Base-by-base conservation (phyloP, 2,329 filamentous ascomycete genomes). In the Neopestalotiopsis sp. region DNA sequence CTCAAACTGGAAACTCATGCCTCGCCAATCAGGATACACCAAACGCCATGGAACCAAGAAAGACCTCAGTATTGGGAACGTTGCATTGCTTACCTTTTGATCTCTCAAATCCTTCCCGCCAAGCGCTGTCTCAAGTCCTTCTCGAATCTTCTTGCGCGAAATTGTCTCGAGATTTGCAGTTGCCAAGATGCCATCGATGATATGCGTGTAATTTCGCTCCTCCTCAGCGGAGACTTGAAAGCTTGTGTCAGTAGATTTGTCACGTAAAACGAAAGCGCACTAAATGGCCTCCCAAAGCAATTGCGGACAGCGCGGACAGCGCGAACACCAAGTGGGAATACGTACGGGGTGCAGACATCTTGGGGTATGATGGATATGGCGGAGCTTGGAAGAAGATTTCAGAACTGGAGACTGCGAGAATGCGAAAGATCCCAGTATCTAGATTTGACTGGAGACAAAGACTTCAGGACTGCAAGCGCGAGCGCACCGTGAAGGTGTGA, bases 81-180 rank as follows among this genome's bases (percentile, higher is more conserved):
- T 5, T 53, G 17, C 45, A 7, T 53, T 59, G 20, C 69, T 71
- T 76, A 88, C 88, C 83, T 90, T 91, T 75, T 90, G 86, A 2
- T 85, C 83, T 71, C 83, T 87, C 67, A 91, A 78, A 73, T 90
- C 88, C 73, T 87, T 87, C 64, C 86, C 86, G 56, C 85, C 86
- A 17, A 90, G 79, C 32, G 84, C 83, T 62, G 79, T 78, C 77
- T 90, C 86, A 58, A 91, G 80, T 2, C 85, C 86, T 72, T 86
- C 83, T 66, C 88, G 86, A 68, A 91, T 86, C 79, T 88, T 89
- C 77, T 90, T 91, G 70, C 88, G 85, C 34, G 89, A 88, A 66
- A 91, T 87, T n/a, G 89, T 90, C 73, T 87, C 83, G 56, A 91
- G 85, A 72, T 91, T 87, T 67, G 87, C 86, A 12, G 83, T 86